Percentiles rank a stretch among this genome's conserved stretches.
phyloP scores from a whole-genome alignment of 768 basidiomycete species.

The Lactarius hengduanensis region DNA sequence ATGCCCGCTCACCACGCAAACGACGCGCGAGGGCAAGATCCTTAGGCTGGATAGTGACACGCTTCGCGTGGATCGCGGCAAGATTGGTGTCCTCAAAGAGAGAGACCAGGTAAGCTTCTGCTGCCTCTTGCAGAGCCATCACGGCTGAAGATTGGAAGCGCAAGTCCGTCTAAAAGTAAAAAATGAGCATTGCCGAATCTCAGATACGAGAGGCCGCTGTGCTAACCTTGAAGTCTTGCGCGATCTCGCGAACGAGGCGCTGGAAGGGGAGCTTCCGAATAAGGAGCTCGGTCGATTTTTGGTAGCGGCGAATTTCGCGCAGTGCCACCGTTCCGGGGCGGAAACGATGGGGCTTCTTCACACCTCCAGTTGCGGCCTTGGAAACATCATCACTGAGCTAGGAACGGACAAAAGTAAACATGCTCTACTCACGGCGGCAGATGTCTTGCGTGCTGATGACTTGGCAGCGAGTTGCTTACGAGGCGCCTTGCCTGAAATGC shows the following conservation, averaged over 20 bases:
- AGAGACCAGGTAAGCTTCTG: slow-evolving; percentile 47
- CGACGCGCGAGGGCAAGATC: slow-evolving; percentile 51
- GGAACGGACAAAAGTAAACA: neutral
- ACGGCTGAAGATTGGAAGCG: slow-evolving; percentile 67
- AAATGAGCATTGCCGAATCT: neutral
- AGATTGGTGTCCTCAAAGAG: slow-evolving; percentile 50
- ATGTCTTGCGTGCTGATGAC: slow-evolving; percentile 60
- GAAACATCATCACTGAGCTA: neutral
- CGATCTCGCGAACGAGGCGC: slow-evolving; percentile 62
- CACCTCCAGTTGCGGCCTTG: slow-evolving; percentile 54
- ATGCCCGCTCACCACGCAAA: slow-evolving; percentile 47
- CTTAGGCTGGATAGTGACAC: slow-evolving; percentile 56
- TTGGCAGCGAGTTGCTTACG: slow-evolving; percentile 73
- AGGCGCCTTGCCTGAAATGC: slow-evolving; percentile 52
- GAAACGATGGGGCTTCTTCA: slow-evolving; percentile 56
- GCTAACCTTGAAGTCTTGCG: slow-evolving; percentile 60
- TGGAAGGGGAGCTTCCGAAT: slow-evolving; percentile 61
- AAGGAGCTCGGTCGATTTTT: slow-evolving; percentile 42
- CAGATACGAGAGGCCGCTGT: neutral
- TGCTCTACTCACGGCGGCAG: slow-evolving; percentile 38
- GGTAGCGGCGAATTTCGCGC: slow-evolving; percentile 42
- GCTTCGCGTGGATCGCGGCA: slow-evolving; percentile 54
- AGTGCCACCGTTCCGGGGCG: slow-evolving; percentile 41
- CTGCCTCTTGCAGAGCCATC: slow-evolving; percentile 60
- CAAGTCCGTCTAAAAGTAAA: slow-evolving; percentile 44